Percentiles rank a stretch among this genome's conserved stretches.
These are phyloP conservation scores for Neofusicoccum parvum DNA, from an alignment of 2,329 filamentous ascomycete genomes.

Conservation along the genomic window DNA sequence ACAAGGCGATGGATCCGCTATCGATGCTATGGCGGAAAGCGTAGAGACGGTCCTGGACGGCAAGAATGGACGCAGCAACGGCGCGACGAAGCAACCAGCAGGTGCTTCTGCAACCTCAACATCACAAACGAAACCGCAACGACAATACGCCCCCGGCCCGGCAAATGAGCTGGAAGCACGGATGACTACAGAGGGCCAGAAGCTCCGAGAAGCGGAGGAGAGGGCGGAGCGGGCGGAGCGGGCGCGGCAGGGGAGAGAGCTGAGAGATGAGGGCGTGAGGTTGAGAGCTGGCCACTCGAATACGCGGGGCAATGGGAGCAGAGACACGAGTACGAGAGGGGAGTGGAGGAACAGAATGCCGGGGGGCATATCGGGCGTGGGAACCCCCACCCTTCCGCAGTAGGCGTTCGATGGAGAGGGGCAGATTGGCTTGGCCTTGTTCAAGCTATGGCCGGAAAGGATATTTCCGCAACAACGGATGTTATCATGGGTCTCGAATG, in stretches of 20 bases:
- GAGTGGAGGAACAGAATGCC: constrained; percentile 12
- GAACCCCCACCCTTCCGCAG: not conserved
- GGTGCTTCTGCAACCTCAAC: constrained; percentile 22
- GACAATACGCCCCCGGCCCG: not conserved
- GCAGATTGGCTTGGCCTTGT: too few relatives aligned
- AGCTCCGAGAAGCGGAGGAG: constrained; percentile 40
- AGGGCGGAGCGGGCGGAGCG: constrained; percentile 25
- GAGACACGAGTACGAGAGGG: not conserved
- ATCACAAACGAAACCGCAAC: not conserved
- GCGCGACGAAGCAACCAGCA: not conserved
- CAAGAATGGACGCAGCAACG: not conserved
- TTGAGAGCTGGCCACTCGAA: not conserved
- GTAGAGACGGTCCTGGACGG: constrained; percentile 7
- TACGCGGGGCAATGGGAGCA: not conserved
- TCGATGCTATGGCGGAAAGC: not conserved
- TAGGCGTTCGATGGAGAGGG: too few relatives aligned
- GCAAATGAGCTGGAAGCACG: constrained; percentile 33
- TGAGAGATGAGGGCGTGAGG: not conserved
- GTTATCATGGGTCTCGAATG: too few relatives aligned
- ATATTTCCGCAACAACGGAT: too few relatives aligned
- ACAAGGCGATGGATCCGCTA: constrained; percentile 11
- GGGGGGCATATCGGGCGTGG: not conserved
- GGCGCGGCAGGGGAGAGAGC: constrained; percentile 5
- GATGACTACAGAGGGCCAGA: constrained; percentile 40
- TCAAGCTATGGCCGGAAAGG: too few relatives aligned